Evolutionary conservation across 176 grass and related monocot genomes (phyloP).

Genomic region (Carex pumila): DNA sequence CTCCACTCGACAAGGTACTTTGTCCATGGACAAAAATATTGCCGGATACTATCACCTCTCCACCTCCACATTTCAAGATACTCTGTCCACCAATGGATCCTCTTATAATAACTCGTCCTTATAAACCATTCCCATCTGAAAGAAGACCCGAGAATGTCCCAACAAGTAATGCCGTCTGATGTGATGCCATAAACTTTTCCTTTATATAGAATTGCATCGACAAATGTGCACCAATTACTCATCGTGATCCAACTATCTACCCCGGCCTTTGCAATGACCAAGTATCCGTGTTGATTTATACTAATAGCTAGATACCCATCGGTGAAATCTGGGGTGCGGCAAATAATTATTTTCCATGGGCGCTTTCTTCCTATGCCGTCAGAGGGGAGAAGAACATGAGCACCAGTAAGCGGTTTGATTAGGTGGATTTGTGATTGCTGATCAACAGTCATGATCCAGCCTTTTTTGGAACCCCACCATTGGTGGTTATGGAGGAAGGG

Average conservation of each 20-base stretch:
- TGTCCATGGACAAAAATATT: no score
- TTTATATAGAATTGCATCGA: background rate
- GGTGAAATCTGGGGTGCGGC: background rate
- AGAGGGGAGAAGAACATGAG: background rate
- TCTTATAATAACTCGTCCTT: background rate
- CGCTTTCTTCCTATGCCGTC: background rate
- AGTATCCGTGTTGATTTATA: background rate
- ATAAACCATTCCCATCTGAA: background rate
- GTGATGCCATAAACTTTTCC: background rate
- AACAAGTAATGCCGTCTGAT: background rate
- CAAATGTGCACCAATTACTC: background rate
- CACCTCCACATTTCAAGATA: background rate
- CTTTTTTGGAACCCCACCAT: background rate
- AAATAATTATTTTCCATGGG: background rate
- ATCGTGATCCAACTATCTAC: background rate
- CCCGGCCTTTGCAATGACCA: background rate
- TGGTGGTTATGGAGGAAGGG: background rate
- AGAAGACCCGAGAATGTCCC: background rate
- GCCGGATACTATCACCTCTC: no score
- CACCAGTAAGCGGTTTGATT: constrained; percentile 5
- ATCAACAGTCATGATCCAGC: background rate
- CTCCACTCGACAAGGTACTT: no score
- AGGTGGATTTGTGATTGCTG: background rate
- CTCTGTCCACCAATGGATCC: background rate
- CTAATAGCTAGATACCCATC: background rate